Evolutionary conservation across 2,329 filamentous ascomycete genomes (phyloP).

Genomic region (Mollisia scopiformis): DNA sequence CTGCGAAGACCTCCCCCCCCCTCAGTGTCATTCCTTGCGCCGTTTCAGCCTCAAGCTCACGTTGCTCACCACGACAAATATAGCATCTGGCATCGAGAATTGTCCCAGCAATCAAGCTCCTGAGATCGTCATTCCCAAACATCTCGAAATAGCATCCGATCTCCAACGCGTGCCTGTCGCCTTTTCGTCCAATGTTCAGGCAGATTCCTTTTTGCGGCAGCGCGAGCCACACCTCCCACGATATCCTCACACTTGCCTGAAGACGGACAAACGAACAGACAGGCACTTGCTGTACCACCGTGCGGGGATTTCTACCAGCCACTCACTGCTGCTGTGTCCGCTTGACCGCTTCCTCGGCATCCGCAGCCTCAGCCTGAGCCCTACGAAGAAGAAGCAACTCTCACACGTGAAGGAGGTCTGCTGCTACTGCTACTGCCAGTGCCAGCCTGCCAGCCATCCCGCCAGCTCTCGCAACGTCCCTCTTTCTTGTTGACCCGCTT

Average conservation of each 20-base stretch:
- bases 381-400: background rate
- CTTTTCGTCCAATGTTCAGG: constrained; percentile 22
- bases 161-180: constrained; percentile 9
- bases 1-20: background rate
- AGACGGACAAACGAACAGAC: background rate
- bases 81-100: constrained; percentile 8
- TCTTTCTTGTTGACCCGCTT: no score
- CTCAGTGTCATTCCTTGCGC: background rate
- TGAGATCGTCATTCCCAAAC: constrained; percentile 25
- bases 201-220: constrained; percentile 2
- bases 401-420: constrained; percentile 18
- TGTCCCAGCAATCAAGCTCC: constrained; percentile 17
- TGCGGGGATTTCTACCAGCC: constrained; percentile 18
- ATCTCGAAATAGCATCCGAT: constrained; percentile 26
- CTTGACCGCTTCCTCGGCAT: constrained; percentile 22
- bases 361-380: background rate
- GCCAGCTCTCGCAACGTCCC: constrained; percentile 2
- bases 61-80: constrained; percentile 9
- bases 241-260: background rate
- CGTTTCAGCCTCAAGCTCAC: constrained; percentile 18
- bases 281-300: constrained; percentile 1
- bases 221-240: background rate
- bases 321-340: constrained; percentile 4
- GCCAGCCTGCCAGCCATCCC: no score
- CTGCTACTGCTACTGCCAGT: no score